Evolutionary conservation across 2,329 filamentous ascomycete species (phyloP).

Genomic region (Hyphodiscus sp.): DNA sequence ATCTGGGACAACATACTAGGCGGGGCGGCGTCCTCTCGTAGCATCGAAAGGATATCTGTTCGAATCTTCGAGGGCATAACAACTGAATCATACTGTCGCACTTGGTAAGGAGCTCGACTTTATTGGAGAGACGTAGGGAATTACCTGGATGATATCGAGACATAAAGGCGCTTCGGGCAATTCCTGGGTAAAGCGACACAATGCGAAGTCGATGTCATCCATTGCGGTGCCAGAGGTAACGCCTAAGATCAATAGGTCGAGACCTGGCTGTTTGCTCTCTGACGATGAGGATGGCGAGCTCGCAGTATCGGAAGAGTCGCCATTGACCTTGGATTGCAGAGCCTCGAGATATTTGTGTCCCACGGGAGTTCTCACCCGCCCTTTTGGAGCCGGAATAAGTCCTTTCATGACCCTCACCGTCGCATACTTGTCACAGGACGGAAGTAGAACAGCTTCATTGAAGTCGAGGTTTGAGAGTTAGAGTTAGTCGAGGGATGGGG

Average conservation of each 20-base stretch:
- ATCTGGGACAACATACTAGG: conserved; percentile 30
- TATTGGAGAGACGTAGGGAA: background rate
- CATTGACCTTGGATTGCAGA: conserved; percentile 25
- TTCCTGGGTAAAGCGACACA: conserved; percentile 30
- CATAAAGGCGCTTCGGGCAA: conserved; percentile 24
- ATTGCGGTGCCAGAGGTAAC: conserved; percentile 28
- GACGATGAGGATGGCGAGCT: conserved; percentile 19
- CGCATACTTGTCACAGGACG: background rate
- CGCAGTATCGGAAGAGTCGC: conserved; percentile 18
- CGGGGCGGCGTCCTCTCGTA: conserved; percentile 28
- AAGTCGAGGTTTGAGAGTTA: conserved; percentile 4
- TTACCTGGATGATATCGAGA: conserved; percentile 28
- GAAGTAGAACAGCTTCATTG: conserved; percentile 2
- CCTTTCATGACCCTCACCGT: conserved; percentile 16
- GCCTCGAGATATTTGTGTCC: conserved; percentile 29
- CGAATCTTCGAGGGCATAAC: conserved; percentile 30
- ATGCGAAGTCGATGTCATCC: conserved; percentile 30
- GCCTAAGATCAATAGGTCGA: conserved; percentile 27
- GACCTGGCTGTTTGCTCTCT: conserved; percentile 16
- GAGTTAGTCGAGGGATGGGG: background rate
- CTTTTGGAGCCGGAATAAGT: conserved; percentile 24
- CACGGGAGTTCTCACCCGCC: conserved; percentile 24
- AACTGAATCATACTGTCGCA: conserved; percentile 28
- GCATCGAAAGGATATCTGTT: conserved; percentile 28
- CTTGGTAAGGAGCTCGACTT: background rate